Evolutionary conservation across 2,329 filamentous ascomycete genomes (phyloP).

Genomic region (Xylariales sp.): DNA sequence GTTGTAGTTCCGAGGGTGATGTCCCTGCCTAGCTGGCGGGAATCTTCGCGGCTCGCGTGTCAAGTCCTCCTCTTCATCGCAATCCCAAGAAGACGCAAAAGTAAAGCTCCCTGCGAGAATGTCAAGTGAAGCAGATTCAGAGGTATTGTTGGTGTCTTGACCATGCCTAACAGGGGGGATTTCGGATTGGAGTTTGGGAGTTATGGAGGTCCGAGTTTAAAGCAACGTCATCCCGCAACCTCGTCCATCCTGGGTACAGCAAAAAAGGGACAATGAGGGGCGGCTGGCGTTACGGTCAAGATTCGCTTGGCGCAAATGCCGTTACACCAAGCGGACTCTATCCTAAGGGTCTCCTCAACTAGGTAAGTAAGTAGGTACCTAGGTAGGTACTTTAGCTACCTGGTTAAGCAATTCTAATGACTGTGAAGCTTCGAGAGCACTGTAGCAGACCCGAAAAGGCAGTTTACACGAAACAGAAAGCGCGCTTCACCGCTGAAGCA

Average conservation of each 20-base stretch:
- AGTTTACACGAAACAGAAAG: too few relatives aligned
- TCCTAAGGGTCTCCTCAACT: neutral
- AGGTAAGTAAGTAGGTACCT: neutral
- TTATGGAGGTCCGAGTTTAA: slow-evolving; percentile 5
- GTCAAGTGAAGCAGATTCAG: too few relatives aligned
- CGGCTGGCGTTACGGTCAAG: slow-evolving; percentile 1
- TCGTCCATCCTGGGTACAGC: slow-evolving; percentile 1
- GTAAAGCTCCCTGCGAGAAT: too few relatives aligned
- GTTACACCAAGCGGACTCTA: neutral
- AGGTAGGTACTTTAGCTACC: neutral
- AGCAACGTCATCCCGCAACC: slow-evolving; percentile 11
- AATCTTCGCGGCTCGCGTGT: too few relatives aligned
- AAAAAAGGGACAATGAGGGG: slow-evolving; percentile 8
- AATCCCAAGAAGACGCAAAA: neutral
- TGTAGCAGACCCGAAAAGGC: too few relatives aligned
- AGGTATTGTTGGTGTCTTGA: too few relatives aligned
- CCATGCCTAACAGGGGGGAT: too few relatives aligned
- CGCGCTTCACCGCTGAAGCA: too few relatives aligned
- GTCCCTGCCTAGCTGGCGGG: too few relatives aligned
- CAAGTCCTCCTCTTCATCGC: neutral
- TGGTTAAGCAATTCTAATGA: neutral
- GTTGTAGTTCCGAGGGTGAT: too few relatives aligned
- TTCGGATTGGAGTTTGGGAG: slow-evolving; percentile 4
- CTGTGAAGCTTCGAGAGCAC: too few relatives aligned
- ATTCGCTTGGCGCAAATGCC: slow-evolving; percentile 1